A percentile compares a stretch with the other conserved stretches of the same genome.
Conservation (phyloP, 2,329 filamentous ascomycete species). For the Dothiorella sarmentorum region DNA sequence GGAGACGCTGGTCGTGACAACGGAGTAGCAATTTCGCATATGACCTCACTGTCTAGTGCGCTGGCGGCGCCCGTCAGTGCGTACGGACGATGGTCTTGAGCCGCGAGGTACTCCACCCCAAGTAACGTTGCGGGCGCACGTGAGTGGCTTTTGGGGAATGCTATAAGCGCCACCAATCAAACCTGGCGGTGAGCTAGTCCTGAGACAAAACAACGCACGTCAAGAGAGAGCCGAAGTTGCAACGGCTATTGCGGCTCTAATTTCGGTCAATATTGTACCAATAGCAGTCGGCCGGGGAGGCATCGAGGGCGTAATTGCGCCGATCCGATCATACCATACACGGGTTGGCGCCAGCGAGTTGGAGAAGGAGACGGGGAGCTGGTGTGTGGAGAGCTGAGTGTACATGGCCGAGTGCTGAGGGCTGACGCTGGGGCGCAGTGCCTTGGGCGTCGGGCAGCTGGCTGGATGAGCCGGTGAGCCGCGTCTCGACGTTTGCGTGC, state of each 20-base stretch:
- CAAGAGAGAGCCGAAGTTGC: slow-evolving; percentile 1
- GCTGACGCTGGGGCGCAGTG: neutral
- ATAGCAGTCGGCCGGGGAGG: slow-evolving; percentile 3
- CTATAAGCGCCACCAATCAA: slow-evolving; percentile 14
- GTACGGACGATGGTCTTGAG: neutral
- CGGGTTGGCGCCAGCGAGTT: slow-evolving; percentile 1
- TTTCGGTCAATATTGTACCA: slow-evolving; percentile 14
- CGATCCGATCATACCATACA: slow-evolving; percentile 10
- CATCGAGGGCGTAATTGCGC: slow-evolving; percentile 8
- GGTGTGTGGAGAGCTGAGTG: neutral
- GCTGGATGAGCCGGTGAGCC: neutral
- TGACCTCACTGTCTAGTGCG: slow-evolving; percentile 6
- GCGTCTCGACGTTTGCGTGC: neutral
- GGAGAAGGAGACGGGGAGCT: neutral
- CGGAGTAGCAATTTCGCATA: slow-evolving; percentile 14
- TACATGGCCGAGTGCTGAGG: neutral
- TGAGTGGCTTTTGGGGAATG: neutral
- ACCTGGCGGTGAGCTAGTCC: slow-evolving; percentile 13
- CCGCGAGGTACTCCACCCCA: neutral
- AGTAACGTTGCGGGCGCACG: neutral
- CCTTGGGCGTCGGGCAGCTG: neutral
- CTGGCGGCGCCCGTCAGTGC: neutral
- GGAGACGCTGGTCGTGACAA: neutral
- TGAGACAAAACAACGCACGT: slow-evolving; percentile 14
- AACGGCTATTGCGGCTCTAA: slow-evolving; percentile 16